Conservation (phyloP, 768 basidiomycete genomes). For the Leccinum truebloodii region DNA sequence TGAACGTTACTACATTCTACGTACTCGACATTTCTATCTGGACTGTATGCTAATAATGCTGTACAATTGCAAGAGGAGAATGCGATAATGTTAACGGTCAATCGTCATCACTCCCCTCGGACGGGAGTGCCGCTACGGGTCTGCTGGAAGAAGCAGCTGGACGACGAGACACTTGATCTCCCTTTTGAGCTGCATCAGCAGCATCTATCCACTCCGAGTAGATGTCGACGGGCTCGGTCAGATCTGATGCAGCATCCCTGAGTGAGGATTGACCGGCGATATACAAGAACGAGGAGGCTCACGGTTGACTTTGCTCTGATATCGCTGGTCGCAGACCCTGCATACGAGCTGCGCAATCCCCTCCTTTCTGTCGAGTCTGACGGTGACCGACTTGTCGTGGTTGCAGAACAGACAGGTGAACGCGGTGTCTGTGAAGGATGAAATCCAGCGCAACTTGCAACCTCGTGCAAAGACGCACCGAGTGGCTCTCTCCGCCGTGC, state of each 20-base stretch:
- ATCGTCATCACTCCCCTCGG: conserved; percentile 51
- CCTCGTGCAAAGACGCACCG: conserved; percentile 43
- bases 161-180: conserved; percentile 53
- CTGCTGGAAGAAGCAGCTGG: conserved; percentile 54
- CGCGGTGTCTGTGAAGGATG: conserved; percentile 57
- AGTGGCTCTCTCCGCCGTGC: conserved; percentile 69
- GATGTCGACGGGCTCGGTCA: conserved; percentile 86
- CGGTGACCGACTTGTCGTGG: conserved; percentile 86
- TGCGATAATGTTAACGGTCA: conserved; percentile 10
- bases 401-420: conserved; percentile 90
- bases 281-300: conserved; percentile 29
- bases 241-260: conserved; percentile 48
- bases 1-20: conserved; percentile 16
- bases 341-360: conserved; percentile 79
- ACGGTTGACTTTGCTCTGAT: conserved; percentile 88
- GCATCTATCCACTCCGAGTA: conserved; percentile 94
- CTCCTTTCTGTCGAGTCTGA: conserved; percentile 84
- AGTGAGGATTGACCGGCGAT: conserved; percentile 13
- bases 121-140: conserved; percentile 34
- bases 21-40: conserved; percentile 4
- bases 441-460: conserved; percentile 4
- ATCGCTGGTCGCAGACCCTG: conserved; percentile 84
- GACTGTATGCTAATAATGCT: conserved; percentile 12
- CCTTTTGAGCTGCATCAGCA: conserved; percentile 76
- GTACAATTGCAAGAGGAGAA: conserved; percentile 21